Evolutionary conservation across 2,329 filamentous ascomycete genomes (phyloP).

Genomic region (Fusarium vanettenii): DNA sequence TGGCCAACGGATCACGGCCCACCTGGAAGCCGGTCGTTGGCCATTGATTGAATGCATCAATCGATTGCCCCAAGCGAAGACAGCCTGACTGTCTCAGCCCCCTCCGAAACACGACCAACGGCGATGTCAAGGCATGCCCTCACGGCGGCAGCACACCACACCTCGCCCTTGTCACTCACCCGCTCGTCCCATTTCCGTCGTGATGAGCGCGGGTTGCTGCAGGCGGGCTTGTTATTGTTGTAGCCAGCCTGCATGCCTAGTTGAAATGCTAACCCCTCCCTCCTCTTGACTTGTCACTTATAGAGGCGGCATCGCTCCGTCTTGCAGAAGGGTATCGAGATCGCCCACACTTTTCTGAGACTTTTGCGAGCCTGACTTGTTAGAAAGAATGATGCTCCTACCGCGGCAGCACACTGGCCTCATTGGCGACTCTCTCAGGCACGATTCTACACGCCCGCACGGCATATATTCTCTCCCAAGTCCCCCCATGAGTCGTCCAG

Average conservation of each 20-base stretch:
- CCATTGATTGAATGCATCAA: not conserved
- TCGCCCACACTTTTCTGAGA: conserved; percentile 13
- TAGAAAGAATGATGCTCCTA: conserved; percentile 45
- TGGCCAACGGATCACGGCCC: conserved; percentile 4
- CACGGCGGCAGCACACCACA: conserved; percentile 27
- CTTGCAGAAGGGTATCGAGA: conserved; percentile 41
- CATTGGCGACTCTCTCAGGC: conserved; percentile 9
- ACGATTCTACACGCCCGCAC: conserved; percentile 12
- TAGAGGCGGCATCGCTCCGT: conserved; percentile 36
- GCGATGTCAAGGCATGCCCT: conserved; percentile 37
- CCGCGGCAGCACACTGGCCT: conserved; percentile 36
- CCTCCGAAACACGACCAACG: conserved; percentile 47
- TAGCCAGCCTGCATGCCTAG: conserved; percentile 17
- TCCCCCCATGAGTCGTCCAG: conserved; percentile 9
- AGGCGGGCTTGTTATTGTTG: conserved; percentile 24
- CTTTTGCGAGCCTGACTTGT: not conserved
- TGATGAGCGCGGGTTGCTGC: conserved; percentile 13
- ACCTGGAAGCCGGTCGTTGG: not conserved
- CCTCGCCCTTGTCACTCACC: conserved; percentile 21
- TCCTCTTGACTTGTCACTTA: conserved; percentile 32
- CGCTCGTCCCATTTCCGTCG: conserved; percentile 22
- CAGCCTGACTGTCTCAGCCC: conserved; percentile 46
- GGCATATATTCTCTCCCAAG: conserved; percentile 13
- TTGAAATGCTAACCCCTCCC: not conserved
- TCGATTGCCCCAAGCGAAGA: conserved; percentile 14